phyloP scores from a whole-genome alignment of 176 grass and related monocot species.

The Alloteropsis semialata region DNA sequence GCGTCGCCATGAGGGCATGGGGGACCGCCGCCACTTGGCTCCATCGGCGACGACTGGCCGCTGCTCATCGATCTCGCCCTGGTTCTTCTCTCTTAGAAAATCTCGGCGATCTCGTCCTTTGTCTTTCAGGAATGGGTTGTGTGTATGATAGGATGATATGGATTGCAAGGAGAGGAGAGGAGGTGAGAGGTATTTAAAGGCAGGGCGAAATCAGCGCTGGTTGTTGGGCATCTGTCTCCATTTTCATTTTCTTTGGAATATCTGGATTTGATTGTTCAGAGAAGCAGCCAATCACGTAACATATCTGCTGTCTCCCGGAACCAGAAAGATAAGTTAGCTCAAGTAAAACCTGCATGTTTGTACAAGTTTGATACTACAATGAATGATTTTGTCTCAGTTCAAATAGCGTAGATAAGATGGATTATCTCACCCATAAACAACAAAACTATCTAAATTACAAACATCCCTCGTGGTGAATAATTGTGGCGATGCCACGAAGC shows the following conservation, averaged over 20 bases:
- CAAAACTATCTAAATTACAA: neutral
- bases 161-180: neutral
- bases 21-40: neutral
- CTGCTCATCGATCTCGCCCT: neutral
- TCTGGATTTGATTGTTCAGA: neutral
- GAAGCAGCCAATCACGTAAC: neutral
- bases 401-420: neutral
- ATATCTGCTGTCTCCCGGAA: neutral
- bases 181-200: constrained; percentile 20
- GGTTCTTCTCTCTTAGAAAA: neutral
- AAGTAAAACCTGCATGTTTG: neutral
- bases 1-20: neutral
- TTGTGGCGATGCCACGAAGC: too few species aligned
- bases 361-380: neutral
- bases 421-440: neutral
- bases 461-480: too few species aligned
- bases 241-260: neutral
- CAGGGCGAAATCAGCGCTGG: neutral
- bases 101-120: neutral
- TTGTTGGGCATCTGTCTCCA: neutral
- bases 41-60: constrained; percentile 30
- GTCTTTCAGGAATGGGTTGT: neutral
- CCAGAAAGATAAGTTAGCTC: neutral
- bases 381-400: too few species aligned
- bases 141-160: constrained; percentile 7